These are phyloP conservation scores for Tagetes patula DNA, from an alignment of 129 eudicot genomes.

Conservation along the genomic window DNA sequence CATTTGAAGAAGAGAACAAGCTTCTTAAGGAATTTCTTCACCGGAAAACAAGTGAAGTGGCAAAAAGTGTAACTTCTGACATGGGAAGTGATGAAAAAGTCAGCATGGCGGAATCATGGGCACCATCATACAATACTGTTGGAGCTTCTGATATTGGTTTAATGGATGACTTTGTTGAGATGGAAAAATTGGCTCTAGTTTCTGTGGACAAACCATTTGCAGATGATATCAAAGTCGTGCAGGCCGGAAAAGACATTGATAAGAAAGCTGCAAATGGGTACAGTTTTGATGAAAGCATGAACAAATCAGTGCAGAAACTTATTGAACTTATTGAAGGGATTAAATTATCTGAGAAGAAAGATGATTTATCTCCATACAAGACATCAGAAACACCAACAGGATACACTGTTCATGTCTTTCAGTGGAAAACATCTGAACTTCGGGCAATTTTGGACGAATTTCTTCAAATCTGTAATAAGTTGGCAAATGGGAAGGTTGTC, in stretches of 20 bases:
- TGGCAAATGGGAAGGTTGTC: slow-evolving; percentile 53
- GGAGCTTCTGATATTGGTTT: slow-evolving; percentile 64
- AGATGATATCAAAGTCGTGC: slow-evolving; percentile 45
- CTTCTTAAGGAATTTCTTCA: slow-evolving; percentile 58
- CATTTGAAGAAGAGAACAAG: slow-evolving; percentile 72
- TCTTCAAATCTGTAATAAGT: slow-evolving; percentile 48
- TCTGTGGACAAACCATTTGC: slow-evolving; percentile 44
- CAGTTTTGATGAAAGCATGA: slow-evolving; percentile 30
- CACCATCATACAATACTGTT: slow-evolving; percentile 44
- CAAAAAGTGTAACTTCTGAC: slow-evolving; percentile 55
- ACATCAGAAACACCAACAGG: slow-evolving; percentile 45
- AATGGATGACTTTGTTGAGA: slow-evolving; percentile 93
- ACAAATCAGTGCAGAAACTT: slow-evolving; percentile 47
- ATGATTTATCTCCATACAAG: slow-evolving; percentile 29
- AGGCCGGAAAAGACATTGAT: slow-evolving; percentile 25
- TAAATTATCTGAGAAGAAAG: slow-evolving; percentile 36
- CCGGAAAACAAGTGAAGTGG: slow-evolving; percentile 42
- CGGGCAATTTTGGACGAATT: slow-evolving; percentile 51
- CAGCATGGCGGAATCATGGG: slow-evolving; percentile 65
- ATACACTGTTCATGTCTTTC: slow-evolving; percentile 67
- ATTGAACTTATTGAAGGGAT: slow-evolving; percentile 71
- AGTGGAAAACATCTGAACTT: slow-evolving; percentile 79
- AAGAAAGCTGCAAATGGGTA: slow-evolving; percentile 21
- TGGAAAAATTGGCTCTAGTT: slow-evolving; percentile 81
- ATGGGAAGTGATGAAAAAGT: slow-evolving; percentile 70